phyloP scores from a whole-genome alignment of 192 early-diverging fungal species.

The Hyaloraphidium curvatum region DNA sequence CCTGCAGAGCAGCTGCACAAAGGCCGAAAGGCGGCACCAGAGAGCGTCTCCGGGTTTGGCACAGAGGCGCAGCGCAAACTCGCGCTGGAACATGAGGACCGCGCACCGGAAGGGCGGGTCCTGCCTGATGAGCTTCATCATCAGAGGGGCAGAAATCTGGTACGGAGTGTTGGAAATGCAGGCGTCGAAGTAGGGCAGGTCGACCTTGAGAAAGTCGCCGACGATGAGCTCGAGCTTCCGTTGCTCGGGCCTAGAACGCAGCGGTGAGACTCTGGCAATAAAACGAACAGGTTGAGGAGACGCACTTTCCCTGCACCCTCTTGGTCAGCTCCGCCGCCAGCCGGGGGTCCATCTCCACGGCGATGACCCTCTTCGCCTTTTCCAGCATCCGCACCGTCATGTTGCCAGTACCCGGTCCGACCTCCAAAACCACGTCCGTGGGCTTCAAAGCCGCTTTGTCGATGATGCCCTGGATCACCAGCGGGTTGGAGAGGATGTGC shows the following conservation, averaged over 20 bases:
- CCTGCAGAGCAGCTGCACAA: conserved; percentile 83
- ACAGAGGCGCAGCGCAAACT: conserved; percentile 86
- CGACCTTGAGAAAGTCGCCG: conserved; percentile 94
- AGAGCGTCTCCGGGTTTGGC: conserved; percentile 84
- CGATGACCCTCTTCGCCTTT: conserved; percentile 68
- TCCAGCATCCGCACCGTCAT: conserved; percentile 85
- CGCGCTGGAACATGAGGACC: conserved; percentile 98
- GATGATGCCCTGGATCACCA: conserved; percentile 88
- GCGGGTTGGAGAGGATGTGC: conserved; percentile 96
- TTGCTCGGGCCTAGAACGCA: conserved; percentile 53
- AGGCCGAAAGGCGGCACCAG: conserved; percentile 82
- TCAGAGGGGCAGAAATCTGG: conserved; percentile 87
- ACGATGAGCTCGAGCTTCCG: conserved; percentile 78
- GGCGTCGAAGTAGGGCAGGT: conserved; percentile 93
- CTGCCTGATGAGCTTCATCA: conserved; percentile 73
- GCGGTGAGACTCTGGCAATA: too few relatives aligned
- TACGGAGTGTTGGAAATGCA: conserved; percentile 98
- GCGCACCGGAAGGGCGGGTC: conserved; percentile 28
- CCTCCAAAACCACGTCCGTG: conserved; percentile 70
- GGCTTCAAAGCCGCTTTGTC: conserved; percentile 64
- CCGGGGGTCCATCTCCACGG: conserved; percentile 91
- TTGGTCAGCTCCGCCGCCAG: conserved; percentile 91
- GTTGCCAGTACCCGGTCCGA: conserved; percentile 98
- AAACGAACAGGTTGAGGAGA: neutral
- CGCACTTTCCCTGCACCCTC: conserved; percentile 84